Evolutionary conservation across 192 early-diverging fungal genomes (phyloP), one percentile per base, ranked within the genome.

Genomic region (Coemansia sp.): DNA sequence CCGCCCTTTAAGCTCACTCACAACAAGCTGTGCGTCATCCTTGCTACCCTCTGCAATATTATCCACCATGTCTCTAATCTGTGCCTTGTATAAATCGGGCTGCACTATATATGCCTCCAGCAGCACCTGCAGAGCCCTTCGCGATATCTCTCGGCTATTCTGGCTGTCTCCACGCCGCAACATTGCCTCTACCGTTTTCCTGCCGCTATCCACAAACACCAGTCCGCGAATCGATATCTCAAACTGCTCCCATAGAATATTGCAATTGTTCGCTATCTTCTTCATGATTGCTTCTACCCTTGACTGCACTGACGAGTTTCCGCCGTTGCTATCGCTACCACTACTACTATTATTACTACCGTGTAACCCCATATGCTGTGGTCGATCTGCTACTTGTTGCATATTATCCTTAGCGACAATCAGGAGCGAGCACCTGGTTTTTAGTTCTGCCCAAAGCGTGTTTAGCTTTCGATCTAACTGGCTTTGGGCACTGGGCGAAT

Each of bases 241-340:
- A 66, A 78, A 73, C 5, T 26, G 10, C 28, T 73, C 67, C 76
- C 76, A 78, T 56, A 78, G 58, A 52, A 73, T 54, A n/a, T 52
- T 22, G 54, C 69, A 72, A 49, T 56, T 52, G 14, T 69, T 61
- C n/a, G 66, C 31, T 9, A 64, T 48, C 7, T 67, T 60, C 3
- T 59, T 5, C 23, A 78, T 19, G 1, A 34, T 51, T 32, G 60
- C 48, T 21, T 23, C 54, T 21, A 73, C 76, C 18, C 62, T 67
- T 4, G 56, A 48, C 27, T 72, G 65, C 25, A 69, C 62, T 49
- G 23, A 56, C 25, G 49, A 19, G 0, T 38, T 38, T 28, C 52
- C 60, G 47, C 58, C 55, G 8, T 1, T 9, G 49, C 8, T 30
- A 7, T 34, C 32, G 1, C 32, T 2, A 10, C 2, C 32, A 34